These are phyloP conservation scores for Hypoxylon intermedium DNA, from an alignment of 495 filamentous ascomycete species.

Conservation along the genomic window DNA sequence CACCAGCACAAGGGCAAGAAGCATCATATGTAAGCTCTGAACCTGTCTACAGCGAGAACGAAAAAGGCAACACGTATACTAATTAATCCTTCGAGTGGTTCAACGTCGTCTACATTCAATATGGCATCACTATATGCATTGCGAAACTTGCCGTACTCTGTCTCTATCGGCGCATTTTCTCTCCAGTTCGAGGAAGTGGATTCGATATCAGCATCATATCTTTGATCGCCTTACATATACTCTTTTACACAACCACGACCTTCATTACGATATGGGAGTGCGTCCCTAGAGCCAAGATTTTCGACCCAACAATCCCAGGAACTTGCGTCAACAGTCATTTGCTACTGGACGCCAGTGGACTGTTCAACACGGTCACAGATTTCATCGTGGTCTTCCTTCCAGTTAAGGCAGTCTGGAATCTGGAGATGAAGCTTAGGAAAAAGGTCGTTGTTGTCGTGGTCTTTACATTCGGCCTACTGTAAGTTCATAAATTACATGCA, in stretches of 20 bases:
- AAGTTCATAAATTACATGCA: conserved; percentile 1
- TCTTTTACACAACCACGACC: conserved; percentile 5
- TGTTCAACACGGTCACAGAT: conserved; percentile 50
- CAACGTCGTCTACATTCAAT: conserved; percentile 46
- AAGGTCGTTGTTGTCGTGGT: conserved; percentile 44
- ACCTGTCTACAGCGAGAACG: conserved; percentile 20
- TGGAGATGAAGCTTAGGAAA: conserved; percentile 36
- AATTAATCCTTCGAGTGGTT: conserved; percentile 39
- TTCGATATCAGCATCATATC: conserved; percentile 45
- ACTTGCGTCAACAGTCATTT: conserved; percentile 26
- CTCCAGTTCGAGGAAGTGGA: conserved; percentile 35
- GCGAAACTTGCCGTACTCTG: conserved; percentile 52
- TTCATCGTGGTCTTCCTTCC: conserved; percentile 50
- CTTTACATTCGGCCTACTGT: conserved; percentile 51
- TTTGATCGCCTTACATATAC: conserved; percentile 41
- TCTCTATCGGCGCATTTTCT: conserved; percentile 51
- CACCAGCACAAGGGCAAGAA: conserved; percentile 21
- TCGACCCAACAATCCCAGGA: not conserved
- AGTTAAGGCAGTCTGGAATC: conserved; percentile 44
- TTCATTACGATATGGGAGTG: conserved; percentile 18
- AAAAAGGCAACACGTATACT: not conserved
- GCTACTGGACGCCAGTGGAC: conserved; percentile 44
- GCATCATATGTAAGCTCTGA: conserved; percentile 23
- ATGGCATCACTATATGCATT: conserved; percentile 47
- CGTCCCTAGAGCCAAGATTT: not conserved